Evolutionary conservation across 345 rosid species (phyloP).

Genomic region (Conringia planisiliqua): DNA sequence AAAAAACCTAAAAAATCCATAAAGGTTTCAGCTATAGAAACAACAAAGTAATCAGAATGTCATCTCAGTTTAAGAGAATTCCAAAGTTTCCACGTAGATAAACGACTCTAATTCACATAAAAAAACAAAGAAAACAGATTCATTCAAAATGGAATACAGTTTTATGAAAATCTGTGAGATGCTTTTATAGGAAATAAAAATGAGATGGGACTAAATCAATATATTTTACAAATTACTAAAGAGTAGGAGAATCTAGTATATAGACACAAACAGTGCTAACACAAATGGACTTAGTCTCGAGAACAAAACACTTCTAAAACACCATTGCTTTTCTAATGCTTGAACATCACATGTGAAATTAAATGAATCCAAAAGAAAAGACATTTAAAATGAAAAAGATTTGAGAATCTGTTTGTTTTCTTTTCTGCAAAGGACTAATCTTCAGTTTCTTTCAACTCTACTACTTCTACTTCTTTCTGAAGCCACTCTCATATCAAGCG

Average conservation of each 20-base stretch:
- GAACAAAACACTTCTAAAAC: slow-evolving; percentile 4
- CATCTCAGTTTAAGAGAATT: no score
- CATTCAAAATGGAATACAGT: not conserved
- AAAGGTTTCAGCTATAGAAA: no score
- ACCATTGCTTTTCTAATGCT: slow-evolving; percentile 15
- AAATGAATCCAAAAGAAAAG: slow-evolving; percentile 17
- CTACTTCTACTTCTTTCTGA: slow-evolving; percentile 58
- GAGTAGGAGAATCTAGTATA: not conserved
- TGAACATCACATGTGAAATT: slow-evolving; percentile 18
- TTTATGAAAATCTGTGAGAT: not conserved
- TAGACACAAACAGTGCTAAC: slow-evolving; percentile 5
- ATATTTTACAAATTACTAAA: slow-evolving; percentile 9
- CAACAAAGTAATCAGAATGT: no score
- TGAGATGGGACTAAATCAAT: not conserved
- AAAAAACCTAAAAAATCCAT: no score
- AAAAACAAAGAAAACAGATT: not conserved
- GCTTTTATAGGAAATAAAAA: not conserved
- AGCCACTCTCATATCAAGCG: slow-evolving; percentile 49
- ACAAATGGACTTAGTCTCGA: not conserved
- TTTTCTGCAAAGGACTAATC: slow-evolving; percentile 23
- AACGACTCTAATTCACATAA: no score
- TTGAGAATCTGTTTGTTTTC: not conserved
- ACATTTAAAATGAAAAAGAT: not conserved
- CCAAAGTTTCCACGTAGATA: no score
- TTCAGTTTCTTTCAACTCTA: slow-evolving; percentile 49